phyloP scores from a whole-genome alignment of 179 eudicot species.

The Drosera spatulata region DNA sequence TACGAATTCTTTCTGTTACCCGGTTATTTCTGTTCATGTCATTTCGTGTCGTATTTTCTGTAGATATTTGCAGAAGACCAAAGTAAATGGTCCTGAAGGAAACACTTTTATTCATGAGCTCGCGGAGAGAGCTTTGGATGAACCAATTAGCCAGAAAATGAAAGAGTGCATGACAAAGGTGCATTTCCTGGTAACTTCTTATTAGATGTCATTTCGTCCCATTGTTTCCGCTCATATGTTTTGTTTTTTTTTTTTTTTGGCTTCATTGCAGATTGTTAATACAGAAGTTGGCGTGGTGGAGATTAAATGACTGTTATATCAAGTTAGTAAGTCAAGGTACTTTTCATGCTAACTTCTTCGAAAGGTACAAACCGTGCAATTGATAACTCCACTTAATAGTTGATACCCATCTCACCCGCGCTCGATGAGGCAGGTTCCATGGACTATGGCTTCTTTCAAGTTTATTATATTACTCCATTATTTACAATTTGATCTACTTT shows the following conservation, averaged over 20 bases:
- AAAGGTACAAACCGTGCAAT: too few relatives aligned
- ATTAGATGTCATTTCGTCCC: too few relatives aligned
- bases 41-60: neutral
- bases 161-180: constrained; percentile 71
- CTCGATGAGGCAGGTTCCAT: too few relatives aligned
- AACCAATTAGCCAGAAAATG: constrained; percentile 39
- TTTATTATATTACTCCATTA: too few relatives aligned
- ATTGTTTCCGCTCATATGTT: too few relatives aligned
- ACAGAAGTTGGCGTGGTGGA: constrained; percentile 37
- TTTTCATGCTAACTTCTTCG: too few relatives aligned
- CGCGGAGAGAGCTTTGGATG: constrained; percentile 87
- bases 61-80: constrained; percentile 88
- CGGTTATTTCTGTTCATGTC: neutral
- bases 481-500: too few relatives aligned
- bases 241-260: constrained; percentile 5
- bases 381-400: too few relatives aligned
- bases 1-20: too few relatives aligned
- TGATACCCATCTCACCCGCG: too few relatives aligned
- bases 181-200: neutral
- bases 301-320: constrained; percentile 23
- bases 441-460: too few relatives aligned
- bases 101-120: constrained; percentile 62
- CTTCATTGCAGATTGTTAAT: constrained; percentile 39
- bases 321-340: too few relatives aligned
- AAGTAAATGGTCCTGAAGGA: constrained; percentile 89